Evolutionary conservation across 176 grass and related monocot species (phyloP).

Genomic region (Lolium multiflorum): DNA sequence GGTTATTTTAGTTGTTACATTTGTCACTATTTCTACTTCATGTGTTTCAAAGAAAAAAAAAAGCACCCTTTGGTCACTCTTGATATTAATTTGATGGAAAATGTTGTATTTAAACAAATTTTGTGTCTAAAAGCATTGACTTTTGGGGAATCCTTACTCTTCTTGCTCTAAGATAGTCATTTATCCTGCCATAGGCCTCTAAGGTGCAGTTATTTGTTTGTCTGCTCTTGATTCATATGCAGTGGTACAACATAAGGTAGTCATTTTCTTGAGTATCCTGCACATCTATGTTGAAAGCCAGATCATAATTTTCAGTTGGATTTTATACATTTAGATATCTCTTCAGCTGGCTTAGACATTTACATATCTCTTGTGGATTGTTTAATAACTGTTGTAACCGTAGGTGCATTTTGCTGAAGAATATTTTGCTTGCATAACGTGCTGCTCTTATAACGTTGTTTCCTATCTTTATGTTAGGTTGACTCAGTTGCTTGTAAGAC

Average conservation of each 20-base stretch:
- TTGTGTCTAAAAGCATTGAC: background rate
- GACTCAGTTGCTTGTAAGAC: slow-evolving; percentile 69
- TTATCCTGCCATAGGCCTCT: background rate
- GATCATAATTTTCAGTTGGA: background rate
- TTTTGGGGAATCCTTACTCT: background rate
- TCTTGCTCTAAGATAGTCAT: background rate
- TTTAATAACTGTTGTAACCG: background rate
- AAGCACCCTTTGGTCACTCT: background rate
- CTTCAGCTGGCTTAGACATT: background rate
- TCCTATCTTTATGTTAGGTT: slow-evolving; percentile 44
- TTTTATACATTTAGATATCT: slow-evolving; percentile 1
- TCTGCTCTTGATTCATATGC: background rate
- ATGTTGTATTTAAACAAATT: background rate
- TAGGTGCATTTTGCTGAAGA: slow-evolving; percentile 3
- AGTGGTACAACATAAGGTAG: background rate
- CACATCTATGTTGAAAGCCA: slow-evolving; percentile 9
- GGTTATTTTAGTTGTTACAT: slow-evolving; percentile 8
- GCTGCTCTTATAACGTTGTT: slow-evolving; percentile 39
- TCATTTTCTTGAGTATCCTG: slow-evolving; percentile 7
- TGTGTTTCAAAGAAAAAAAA: background rate
- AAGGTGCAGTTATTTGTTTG: background rate
- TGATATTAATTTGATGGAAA: background rate
- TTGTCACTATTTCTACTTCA: background rate
- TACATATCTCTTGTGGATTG: background rate
- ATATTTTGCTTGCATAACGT: slow-evolving; percentile 16